Base-by-base conservation (phyloP, 148 eudicot species). In the Spergularia bocconei region DNA sequence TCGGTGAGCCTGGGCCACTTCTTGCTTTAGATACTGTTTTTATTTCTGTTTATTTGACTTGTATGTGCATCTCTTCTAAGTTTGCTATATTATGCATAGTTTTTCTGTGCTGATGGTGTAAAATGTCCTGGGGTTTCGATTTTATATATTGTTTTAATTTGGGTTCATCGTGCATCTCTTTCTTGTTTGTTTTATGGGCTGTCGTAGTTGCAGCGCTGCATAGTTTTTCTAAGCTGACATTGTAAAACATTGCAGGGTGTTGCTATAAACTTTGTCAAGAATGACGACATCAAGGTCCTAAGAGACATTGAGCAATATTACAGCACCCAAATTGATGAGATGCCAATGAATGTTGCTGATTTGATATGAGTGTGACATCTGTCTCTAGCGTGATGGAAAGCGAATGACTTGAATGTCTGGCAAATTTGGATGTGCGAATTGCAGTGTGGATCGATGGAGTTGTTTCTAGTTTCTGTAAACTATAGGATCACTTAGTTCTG, bases 321-420 rank as follows among this genome's bases (percentile, higher is more conserved):
- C 85, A 93, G 96, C 70, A 90, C 96, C 70, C 98, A 93, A 81
- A 93, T 93, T 3, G 96, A 93, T 59, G 96, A 93, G 76, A 91
- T 93, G 98, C 98, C 98, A 0, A 93, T 93, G 96, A 91, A 93
- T 62, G 93, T 93, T n/a, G 96, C 93, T 56, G 96, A 93, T 82
- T 79, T 93, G 68, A 93, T 93, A 75, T 89, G 77, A 79, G 69
- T 9, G 33, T 19, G 29, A 5, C 48, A 1, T 69, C 19, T 21
- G 16, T 41, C 52, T 69, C 29, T 74, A 73, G 50, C 33, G 14
- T 73, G 60, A 44, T 25, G 58, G 41, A 69, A 69, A 69, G 72
- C 48, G 71, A 41, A n/a, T 50, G 23, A 21, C 61, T 33, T 7
- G 44, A 55, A 14, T 63, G 70, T 63, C 15, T 38, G 53, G 23